A percentile compares a stretch with the other conserved stretches of the same genome.
Evolutionary conservation across 345 rosid genomes (phyloP).

Genomic region (Jatropha curcas): DNA sequence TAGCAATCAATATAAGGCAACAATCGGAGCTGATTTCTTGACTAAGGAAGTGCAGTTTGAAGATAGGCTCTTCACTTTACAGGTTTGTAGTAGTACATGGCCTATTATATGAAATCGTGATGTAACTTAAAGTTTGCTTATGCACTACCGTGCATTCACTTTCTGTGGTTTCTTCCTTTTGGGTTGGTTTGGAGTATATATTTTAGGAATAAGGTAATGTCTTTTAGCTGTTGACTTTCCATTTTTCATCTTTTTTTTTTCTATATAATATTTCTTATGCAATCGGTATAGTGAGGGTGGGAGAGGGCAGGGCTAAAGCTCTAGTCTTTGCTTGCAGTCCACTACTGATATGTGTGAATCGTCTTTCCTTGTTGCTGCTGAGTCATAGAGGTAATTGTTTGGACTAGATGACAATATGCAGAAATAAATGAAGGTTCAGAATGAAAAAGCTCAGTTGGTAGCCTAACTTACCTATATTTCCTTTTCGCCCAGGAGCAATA

Average conservation of each 20-base stretch:
- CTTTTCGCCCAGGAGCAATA: too few species aligned
- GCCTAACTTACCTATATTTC: too few species aligned
- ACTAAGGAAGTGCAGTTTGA: slow-evolving; percentile 35
- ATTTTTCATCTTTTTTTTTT: neutral
- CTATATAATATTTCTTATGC: neutral
- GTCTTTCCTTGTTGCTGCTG: neutral
- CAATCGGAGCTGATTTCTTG: slow-evolving; percentile 37
- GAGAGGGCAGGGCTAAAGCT: neutral
- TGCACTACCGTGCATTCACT: neutral
- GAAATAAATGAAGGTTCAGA: neutral
- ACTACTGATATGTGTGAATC: neutral
- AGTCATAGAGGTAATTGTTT: neutral
- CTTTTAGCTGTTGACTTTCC: neutral
- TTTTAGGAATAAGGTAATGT: neutral
- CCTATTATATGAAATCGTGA: neutral
- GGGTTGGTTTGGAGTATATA: neutral
- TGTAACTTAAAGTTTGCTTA: neutral
- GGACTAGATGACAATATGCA: neutral
- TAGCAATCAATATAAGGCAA: slow-evolving; percentile 35
- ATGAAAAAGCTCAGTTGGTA: too few species aligned
- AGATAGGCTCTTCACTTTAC: slow-evolving; percentile 35
- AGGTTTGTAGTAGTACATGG: slow-evolving; percentile 19
- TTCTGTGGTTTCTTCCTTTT: neutral
- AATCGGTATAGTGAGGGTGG: neutral
- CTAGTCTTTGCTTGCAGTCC: neutral